Base-by-base conservation (phyloP, 306 rosid genomes). In the Vachellia collinsii region DNA sequence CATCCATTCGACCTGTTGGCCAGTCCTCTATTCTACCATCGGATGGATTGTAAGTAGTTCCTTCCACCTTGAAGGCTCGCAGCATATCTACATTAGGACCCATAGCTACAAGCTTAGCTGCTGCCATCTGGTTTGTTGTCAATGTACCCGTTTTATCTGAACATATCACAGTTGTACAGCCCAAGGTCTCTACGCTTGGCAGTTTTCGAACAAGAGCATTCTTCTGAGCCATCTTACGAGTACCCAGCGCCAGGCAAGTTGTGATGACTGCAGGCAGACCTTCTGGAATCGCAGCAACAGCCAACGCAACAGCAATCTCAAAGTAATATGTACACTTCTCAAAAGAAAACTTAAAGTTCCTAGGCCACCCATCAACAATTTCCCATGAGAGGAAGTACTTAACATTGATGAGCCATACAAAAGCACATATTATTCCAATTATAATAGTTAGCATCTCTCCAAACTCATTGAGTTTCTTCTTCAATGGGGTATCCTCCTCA, bases 101-200 rank as follows among this genome's bases (percentile, higher is more conserved):
- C 50, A 84, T 84, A n/a, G 92, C 92, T 1, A 88, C 92, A 80
- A 88, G 87, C 80, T 81, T 88, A 11, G 92, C 11, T 48, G 76
- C 92, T 56, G 92, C 90, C 92, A 88, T 88, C 83, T 88, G 92
- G 82, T 88, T 91, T 0, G 84, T 81, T 43, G 84, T 81, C 80
- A 81, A 58, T 7, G 84, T 81, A 37, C 84, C 84, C 12, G 84
- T 81, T 75, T 81, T 81, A 44, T 81, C 84, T 10, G 84, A 81
- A 67, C 84, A 81, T 34, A 81, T 81, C 72, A 81, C 85, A 56
- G 81, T 81, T 29, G 85, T 81, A 69, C 85, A 81, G 14, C 85
- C 85, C 65, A 81, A 63, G 70, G 85, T 81, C 54, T 81, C 85
- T 34, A 81, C 85, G 6, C 85, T 76, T 0, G 92, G 90, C 46